Percentiles rank a stretch among this genome's conserved stretches.
phyloP scores from a whole-genome alignment of 129 eudicot species.

The Kitagawia praeruptora region DNA sequence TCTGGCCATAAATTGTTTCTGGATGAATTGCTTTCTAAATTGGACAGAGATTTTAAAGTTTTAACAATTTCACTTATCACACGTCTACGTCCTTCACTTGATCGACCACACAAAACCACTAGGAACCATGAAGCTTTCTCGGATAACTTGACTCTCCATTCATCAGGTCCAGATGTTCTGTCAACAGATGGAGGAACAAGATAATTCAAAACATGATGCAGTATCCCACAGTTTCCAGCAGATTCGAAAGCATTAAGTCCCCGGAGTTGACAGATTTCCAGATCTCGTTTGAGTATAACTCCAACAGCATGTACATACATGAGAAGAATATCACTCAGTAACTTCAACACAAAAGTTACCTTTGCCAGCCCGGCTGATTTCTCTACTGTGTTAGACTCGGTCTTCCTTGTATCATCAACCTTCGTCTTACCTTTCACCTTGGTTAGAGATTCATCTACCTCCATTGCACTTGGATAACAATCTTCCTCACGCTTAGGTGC shows the following conservation, averaged over 20 bases:
- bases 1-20: constrained; percentile 55
- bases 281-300: constrained; percentile 71
- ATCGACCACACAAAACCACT: constrained; percentile 92
- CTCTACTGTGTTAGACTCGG: constrained; percentile 40
- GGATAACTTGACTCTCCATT: constrained; percentile 77
- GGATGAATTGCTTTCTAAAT: constrained; percentile 46
- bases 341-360: constrained; percentile 79
- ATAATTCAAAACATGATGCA: constrained; percentile 73
- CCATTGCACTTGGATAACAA: constrained; percentile 57
- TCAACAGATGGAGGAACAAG: constrained; percentile 57
- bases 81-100: constrained; percentile 92
- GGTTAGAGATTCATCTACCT: constrained; percentile 52
- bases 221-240: constrained; percentile 67
- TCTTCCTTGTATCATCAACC: constrained; percentile 58
- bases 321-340: constrained; percentile 83
- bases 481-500: constrained; percentile 35
- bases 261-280: constrained; percentile 56
- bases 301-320: constrained; percentile 95
- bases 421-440: constrained; percentile 82
- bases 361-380: constrained; percentile 71
- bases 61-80: constrained; percentile 86
- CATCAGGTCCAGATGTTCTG: constrained; percentile 60
- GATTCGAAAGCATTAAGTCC: constrained; percentile 39
- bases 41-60: constrained; percentile 61
- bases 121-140: constrained; percentile 96